These are phyloP conservation scores for Gracilariopsis chorda DNA, from an alignment of 23 red algal genomes.

Conservation along the genomic window DNA sequence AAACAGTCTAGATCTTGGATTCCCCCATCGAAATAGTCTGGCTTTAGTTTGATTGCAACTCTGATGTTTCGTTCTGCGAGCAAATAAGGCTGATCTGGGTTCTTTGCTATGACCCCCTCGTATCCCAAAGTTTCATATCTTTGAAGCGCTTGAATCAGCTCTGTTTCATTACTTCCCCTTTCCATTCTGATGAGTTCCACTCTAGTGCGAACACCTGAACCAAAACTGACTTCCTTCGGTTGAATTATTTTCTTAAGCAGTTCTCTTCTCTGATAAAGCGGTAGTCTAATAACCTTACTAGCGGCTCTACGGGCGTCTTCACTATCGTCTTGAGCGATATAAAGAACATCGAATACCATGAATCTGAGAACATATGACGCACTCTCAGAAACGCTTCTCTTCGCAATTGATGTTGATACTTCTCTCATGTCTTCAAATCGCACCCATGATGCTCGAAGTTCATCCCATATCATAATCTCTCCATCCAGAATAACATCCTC, in stretches of 20 bases:
- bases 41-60: constrained; percentile 83
- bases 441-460: constrained; percentile 9
- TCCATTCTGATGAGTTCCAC: constrained; percentile 54
- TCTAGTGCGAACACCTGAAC: neutral
- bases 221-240: neutral
- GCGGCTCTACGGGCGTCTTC: neutral
- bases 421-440: constrained; percentile 62
- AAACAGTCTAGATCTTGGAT: constrained; percentile 81
- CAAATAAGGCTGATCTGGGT: constrained; percentile 57
- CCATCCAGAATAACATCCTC: constrained; percentile 72
- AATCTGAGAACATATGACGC: constrained; percentile 43
- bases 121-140: constrained; percentile 60
- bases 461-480: constrained; percentile 79
- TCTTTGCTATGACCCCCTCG: constrained; percentile 73
- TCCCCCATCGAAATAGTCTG: constrained; percentile 82
- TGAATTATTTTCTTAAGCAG: constrained; percentile 51
- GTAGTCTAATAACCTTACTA: constrained; percentile 54
- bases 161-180: constrained; percentile 20
- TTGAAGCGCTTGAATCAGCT: constrained; percentile 48
- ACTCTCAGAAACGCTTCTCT: constrained; percentile 11
- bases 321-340: constrained; percentile 24
- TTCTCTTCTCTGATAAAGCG: constrained; percentile 40
- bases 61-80: constrained; percentile 60
- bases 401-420: constrained; percentile 9
- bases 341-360: constrained; percentile 74